Percentiles rank a stretch among this genome's conserved stretches.
These are phyloP conservation scores for Penicillium simplicissimum DNA, from an alignment of 495 filamentous ascomycete genomes.

Conservation along the genomic window DNA sequence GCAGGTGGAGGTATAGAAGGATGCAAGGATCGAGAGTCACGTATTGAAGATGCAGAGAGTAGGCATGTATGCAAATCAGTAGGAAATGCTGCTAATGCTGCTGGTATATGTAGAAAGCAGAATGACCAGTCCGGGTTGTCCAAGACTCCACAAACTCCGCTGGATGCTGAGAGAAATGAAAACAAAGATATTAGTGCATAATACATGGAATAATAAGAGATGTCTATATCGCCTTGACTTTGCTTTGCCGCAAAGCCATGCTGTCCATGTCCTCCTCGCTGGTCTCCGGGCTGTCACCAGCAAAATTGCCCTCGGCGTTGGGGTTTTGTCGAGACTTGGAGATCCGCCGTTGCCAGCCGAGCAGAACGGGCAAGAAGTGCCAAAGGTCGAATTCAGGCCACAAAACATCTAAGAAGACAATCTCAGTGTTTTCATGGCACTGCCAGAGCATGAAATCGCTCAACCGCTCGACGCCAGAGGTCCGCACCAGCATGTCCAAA, in stretches of 20 bases:
- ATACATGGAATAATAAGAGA: constrained; percentile 7
- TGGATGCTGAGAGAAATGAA: constrained; percentile 20
- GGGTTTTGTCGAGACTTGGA: constrained; percentile 46
- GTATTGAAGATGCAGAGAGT: constrained; percentile 7
- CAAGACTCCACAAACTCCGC: constrained; percentile 22
- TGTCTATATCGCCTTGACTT: constrained; percentile 36
- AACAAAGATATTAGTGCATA: constrained; percentile 2
- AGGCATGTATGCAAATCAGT: constrained; percentile 8
- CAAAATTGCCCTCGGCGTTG: constrained; percentile 46
- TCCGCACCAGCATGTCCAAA: constrained; percentile 84
- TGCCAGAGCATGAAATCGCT: constrained; percentile 99
- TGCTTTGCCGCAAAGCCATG: constrained; percentile 23
- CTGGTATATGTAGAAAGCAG: constrained; percentile 12
- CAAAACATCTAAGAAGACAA: constrained; percentile 86
- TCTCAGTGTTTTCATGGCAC: constrained; percentile 85
- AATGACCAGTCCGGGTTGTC: constrained; percentile 14
- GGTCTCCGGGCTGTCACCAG: constrained; percentile 35
- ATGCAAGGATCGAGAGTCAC: background rate
- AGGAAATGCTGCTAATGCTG: constrained; percentile 15
- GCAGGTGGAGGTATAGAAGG: background rate
- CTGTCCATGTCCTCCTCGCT: constrained; percentile 30
- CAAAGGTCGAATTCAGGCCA: constrained; percentile 98
- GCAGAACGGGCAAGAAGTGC: constrained; percentile 87
- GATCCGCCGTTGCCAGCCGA: constrained; percentile 84
- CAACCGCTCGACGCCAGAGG: constrained; percentile 85